Evolutionary conservation across 768 basidiomycete species (phyloP), one percentile per base, ranked within the genome.

Genomic region (Mycena metata): DNA sequence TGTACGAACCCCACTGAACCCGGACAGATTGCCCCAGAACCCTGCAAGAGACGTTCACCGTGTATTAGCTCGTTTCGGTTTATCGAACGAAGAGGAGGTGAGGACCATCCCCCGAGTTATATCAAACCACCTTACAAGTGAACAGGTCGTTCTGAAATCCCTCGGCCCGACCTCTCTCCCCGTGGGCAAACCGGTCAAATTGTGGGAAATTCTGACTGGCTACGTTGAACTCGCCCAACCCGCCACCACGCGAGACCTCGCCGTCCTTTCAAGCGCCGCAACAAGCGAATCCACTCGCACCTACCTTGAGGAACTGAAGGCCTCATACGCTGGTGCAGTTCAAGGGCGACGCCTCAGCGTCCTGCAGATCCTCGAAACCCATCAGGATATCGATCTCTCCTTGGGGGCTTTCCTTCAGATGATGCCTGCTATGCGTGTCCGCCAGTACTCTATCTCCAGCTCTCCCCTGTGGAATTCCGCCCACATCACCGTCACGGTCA

Each of bases 361-460:
- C 47, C 75, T 86, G 24, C 79, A 80, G 56, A 72, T 86, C 46
- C 74, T 85, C 45, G 83, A 83, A 59, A 70, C 71, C 33, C 75
- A 81, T 67, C 74, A 76, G 3, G 58, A 78, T 60, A 75, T 86
- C 64, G 63, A 79, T 26, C 73, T 84, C 19, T 65, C 79, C 16
- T 74, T 85, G 30, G 70, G 73, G 10, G 72, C 76, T 8, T 85
- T 79, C 76, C 73, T 86, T 33, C 73, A 73, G 15, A 76, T 83
- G 71, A 78, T 85, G 8, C 84, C 83, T 13, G 69, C 83, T 1
- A 85, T 85, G 81, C 83, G 83, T 42, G 77, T 84, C 56, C 76
- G 85, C 35, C 84, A 85, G 75, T 85, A 86, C 76, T 85, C 84
- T 2, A 85, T 85, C 72, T 85, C 85, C 0, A 84, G 83, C 2